Conservation (phyloP, 345 rosid species). For the Citrus mangshanensis region DNA sequence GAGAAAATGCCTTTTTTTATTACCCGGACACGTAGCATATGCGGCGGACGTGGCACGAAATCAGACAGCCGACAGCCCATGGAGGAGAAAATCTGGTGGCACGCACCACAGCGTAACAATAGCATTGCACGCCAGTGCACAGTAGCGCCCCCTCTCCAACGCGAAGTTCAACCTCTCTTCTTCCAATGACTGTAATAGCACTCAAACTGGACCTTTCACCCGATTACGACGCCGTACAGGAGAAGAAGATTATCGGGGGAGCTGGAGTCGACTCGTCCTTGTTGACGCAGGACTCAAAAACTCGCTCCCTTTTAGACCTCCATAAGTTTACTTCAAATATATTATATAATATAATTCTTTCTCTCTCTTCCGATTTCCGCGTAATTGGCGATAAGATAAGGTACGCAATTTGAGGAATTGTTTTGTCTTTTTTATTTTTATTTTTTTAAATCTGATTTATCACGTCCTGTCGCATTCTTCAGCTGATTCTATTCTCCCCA, state of each 20-base stretch:
- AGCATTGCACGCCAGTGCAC: neutral
- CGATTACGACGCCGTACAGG: neutral
- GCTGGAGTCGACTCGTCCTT: neutral
- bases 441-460: neutral
- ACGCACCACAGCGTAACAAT: neutral
- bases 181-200: neutral
- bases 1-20: too few species aligned
- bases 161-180: neutral
- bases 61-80: neutral
- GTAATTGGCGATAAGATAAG: conserved; percentile 4
- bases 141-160: neutral
- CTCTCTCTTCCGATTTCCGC: neutral
- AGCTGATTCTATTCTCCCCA: neutral
- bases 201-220: neutral
- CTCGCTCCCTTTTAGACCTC: neutral
- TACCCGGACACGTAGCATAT: neutral
- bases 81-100: neutral
- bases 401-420: conserved; percentile 1
- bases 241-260: too few species aligned
- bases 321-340: neutral
- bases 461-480: neutral
- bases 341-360: neutral
- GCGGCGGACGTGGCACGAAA: neutral
- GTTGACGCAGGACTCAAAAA: neutral
- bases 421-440: neutral